These are phyloP conservation scores for Vanderwaltozyma yarrowii DNA, from an alignment of 805 yeast genomes.

Conservation along the genomic window DNA sequence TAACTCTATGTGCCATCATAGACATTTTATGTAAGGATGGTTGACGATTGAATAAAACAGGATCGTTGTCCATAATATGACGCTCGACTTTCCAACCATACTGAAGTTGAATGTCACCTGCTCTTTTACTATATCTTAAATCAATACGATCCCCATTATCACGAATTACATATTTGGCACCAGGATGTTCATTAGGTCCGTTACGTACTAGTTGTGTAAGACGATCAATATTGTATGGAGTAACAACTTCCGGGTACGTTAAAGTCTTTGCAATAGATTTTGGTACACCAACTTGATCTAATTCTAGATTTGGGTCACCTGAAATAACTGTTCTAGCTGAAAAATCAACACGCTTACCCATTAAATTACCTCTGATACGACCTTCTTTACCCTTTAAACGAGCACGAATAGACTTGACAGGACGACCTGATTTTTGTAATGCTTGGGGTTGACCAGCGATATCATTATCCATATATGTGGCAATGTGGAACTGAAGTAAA, in stretches of 20 bases:
- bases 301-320: constrained; percentile 95
- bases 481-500: constrained; percentile 91
- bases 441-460: constrained; percentile 99
- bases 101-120: constrained; percentile 95
- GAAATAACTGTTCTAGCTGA: constrained; percentile 99
- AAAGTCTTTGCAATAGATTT: constrained; percentile 90
- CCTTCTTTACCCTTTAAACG: constrained; percentile 99
- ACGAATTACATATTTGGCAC: constrained; percentile 96
- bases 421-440: constrained; percentile 95
- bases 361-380: constrained; percentile 92
- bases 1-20: constrained; percentile 98
- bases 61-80: constrained; percentile 95
- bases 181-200: constrained; percentile 99
- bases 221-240: constrained; percentile 93
- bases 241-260: constrained; percentile 94
- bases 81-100: constrained; percentile 99
- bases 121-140: constrained; percentile 91
- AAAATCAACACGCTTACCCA: constrained; percentile 99
- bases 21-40: constrained; percentile 99
- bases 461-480: constrained; percentile 98
- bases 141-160: constrained; percentile 99
- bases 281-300: constrained; percentile 99
- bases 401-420: constrained; percentile 97
- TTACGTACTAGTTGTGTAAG: constrained; percentile 89
- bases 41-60: constrained; percentile 96